Conservation (phyloP, 495 filamentous ascomycete species). For the Podospora tetraspora region DNA sequence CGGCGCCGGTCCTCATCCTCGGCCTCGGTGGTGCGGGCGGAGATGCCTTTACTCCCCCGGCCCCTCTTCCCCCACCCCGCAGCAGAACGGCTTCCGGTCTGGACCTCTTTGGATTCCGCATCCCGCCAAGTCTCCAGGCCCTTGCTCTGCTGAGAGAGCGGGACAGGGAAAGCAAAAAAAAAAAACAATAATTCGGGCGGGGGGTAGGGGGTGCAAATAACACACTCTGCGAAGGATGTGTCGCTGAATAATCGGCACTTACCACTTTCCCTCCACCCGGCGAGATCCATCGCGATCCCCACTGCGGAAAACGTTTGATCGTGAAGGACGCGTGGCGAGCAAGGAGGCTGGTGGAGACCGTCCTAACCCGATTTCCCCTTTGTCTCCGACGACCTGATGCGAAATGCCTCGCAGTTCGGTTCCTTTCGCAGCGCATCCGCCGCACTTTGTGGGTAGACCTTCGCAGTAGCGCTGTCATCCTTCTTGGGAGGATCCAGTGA, state of each 20-base stretch:
- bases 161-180: background rate
- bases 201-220: background rate
- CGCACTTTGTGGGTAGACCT: no score
- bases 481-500: background rate
- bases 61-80: background rate
- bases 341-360: background rate
- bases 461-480: background rate
- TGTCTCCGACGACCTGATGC: background rate
- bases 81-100: background rate
- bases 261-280: background rate
- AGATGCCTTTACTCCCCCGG: background rate
- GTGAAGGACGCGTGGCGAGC: background rate
- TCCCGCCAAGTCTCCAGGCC: background rate
- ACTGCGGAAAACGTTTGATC: background rate
- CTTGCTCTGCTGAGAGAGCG: background rate
- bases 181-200: background rate
- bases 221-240: background rate
- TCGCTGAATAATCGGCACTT: background rate
- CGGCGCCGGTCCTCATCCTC: background rate
- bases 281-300: background rate
- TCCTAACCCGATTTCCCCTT: background rate
- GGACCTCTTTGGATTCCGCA: background rate
- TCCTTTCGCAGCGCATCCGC: background rate
- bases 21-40: background rate
- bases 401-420: background rate